Base-by-base conservation (phyloP, 306 rosid species). In the Boehmeria nivea region DNA sequence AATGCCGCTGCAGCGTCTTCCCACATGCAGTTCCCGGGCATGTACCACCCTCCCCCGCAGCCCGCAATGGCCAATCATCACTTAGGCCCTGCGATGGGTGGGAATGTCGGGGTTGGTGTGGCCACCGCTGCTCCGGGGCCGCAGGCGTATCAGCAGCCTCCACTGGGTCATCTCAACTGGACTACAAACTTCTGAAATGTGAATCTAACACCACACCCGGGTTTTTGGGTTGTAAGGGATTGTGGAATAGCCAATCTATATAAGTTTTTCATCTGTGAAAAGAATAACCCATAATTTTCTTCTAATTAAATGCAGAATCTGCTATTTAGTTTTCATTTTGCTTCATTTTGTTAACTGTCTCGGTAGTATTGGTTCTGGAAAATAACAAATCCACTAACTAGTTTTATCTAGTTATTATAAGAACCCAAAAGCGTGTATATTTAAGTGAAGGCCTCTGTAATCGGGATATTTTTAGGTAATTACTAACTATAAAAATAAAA, bases 1-100 rank as follows among this genome's bases (percentile, higher is more conserved):
- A 84, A 79, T 63, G 89, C 93, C 6, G 89, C 85, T 17, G 90
- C 95, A 54, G 95, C 87, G 45, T 87, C 99, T 48, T 81, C 99
- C n/a, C 96, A 93, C 84, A 81, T 87, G 99, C 99, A 93, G 70
- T 93, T 76, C 63, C 94, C 96, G 1, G 89, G 96, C n/a, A 59
- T 93, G 83, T 93, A 87, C 69, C 99, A 93, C 22, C 78, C 95
- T 62, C 67, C 94, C 0, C 99, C 94, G 0, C 99, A 87, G 73
- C 88, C 83, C 36, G 76, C 85, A 51, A 74, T 90, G 7, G 78
- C 85, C 38, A 83, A 61, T 64, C 99, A 87, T 34, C 99, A 87
- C 68, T 47, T 90, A 64, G 98, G 94, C 53, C 87, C 94, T 12
- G 76, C 88, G 3, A 80, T 90, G 78, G 88, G 91, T 1, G 89